Base-by-base conservation (phyloP, 108 stramenopile genomes). In the Pseudonitzschia delicatissima region DNA sequence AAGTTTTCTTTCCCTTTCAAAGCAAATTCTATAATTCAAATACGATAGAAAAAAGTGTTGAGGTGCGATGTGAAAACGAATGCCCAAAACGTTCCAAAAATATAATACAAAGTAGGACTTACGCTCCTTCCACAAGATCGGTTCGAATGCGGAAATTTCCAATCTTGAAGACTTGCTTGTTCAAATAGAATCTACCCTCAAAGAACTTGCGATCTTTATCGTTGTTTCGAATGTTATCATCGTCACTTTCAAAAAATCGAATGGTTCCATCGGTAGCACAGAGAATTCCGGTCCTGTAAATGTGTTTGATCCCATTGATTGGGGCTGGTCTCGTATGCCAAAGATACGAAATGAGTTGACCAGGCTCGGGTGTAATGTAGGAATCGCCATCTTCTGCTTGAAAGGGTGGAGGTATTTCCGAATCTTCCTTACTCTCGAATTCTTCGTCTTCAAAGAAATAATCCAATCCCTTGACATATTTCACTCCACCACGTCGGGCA, bases 41-140 rank as follows among this genome's bases (percentile, higher is more conserved):
- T 2, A 48, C n/a, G n/a, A n/a, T n/a, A 48, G 21, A 48, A 18
- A 21, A 2, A 48, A 48, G 4, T 23, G 6, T 5, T 48, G 26
- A 33, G 53, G n/a, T n/a, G n/a, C n/a, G n/a, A n/a, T n/a, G n/a
- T n/a, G n/a, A n/a, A n/a, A n/a, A n/a, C n/a, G n/a, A n/a, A n/a
- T n/a, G n/a, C n/a, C n/a, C n/a, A n/a, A n/a, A n/a, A n/a, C n/a
- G n/a, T n/a, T n/a, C n/a, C 31, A 55, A 8, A 55, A 55, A 5
- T 15, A 28, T 4, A 28, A 12, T 2, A 8, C 53, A 55, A 33
- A n/a, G n/a, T n/a, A n/a, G 8, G 26, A 44, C 60, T 61, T 61
- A 61, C 60, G 40, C 42, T 61, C 60, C 60, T 27, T 33, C 37
- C 11, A 44, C 40, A 9, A 61, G 60, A 40, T 61, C 60, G 42